A percentile compares a stretch with the other conserved stretches of the same genome.
Conservation (phyloP, 2,329 filamentous ascomycete species). For the Colletotrichum paranaense region DNA sequence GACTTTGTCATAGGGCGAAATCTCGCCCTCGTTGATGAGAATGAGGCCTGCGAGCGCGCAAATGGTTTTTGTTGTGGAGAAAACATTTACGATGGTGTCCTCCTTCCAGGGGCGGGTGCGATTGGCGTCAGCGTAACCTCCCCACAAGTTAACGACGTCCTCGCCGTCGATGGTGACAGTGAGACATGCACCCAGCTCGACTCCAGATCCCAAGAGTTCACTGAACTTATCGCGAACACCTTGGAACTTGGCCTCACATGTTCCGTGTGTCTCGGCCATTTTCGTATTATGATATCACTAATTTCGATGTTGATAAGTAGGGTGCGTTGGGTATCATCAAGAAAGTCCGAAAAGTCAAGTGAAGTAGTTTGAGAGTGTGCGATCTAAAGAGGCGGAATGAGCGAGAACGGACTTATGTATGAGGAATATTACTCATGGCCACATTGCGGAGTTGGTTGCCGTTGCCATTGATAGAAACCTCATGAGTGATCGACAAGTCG, state of each 20-base stretch:
- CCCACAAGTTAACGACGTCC: slow-evolving; percentile 57
- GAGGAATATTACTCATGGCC: neutral
- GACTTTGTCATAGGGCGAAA: slow-evolving; percentile 50
- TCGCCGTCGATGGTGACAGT: slow-evolving; percentile 53
- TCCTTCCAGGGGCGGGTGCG: slow-evolving; percentile 48
- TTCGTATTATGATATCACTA: neutral
- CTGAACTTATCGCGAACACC: slow-evolving; percentile 48
- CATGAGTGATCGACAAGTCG: neutral
- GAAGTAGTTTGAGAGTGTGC: neutral
- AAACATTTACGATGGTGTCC: slow-evolving; percentile 54
- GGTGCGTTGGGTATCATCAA: neutral
- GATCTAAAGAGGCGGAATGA: neutral
- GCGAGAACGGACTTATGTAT: neutral
- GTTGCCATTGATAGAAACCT: neutral
- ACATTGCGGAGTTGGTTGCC: neutral
- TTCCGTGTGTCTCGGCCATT: slow-evolving; percentile 46
- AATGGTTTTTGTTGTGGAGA: slow-evolving; percentile 53
- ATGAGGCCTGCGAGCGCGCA: slow-evolving; percentile 50
- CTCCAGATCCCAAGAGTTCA: slow-evolving; percentile 46
- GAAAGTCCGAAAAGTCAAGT: neutral
- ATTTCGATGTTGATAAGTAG: neutral
- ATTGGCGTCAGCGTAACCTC: slow-evolving; percentile 48
- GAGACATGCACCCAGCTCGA: slow-evolving; percentile 58
- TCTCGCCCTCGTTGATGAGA: slow-evolving; percentile 51
- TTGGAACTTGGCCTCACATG: slow-evolving; percentile 49